These are phyloP conservation scores for Apiospora rasikravindrae DNA, from an alignment of 2,329 filamentous ascomycete genomes.

Conservation along the genomic window DNA sequence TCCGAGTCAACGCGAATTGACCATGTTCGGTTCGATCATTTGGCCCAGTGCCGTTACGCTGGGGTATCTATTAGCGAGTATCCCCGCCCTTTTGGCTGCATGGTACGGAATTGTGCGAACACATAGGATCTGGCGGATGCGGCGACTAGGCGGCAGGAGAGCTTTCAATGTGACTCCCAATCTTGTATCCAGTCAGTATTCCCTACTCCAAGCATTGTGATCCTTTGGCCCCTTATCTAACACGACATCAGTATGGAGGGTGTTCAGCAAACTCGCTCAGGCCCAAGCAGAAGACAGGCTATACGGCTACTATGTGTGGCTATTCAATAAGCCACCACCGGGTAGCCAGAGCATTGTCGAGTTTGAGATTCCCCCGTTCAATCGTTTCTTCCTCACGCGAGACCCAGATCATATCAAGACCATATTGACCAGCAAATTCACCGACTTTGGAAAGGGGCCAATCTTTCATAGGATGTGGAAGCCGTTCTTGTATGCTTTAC, in stretches of 20 bases:
- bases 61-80: not conserved
- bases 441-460: slow-evolving; percentile 55
- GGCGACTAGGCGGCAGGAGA: not conserved
- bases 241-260: not conserved
- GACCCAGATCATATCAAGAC: slow-evolving; percentile 65
- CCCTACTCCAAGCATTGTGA: not conserved
- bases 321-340: not conserved
- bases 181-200: not conserved
- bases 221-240: not conserved
- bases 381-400: slow-evolving; percentile 50
- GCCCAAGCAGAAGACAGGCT: not conserved
- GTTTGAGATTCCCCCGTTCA: slow-evolving; percentile 38
- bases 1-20: not conserved
- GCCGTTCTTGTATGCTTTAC: slow-evolving; percentile 46
- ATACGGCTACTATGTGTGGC: not conserved
- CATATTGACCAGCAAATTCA: slow-evolving; percentile 60
- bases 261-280: not conserved
- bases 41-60: not conserved
- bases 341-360: slow-evolving; percentile 43
- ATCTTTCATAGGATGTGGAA: slow-evolving; percentile 49
- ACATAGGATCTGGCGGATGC: not conserved
- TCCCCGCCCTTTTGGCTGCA: not conserved
- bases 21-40: not conserved
- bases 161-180: not conserved
- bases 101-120: not conserved